A percentile compares a stretch with the other conserved stretches of the same genome.
phyloP scores from a whole-genome alignment of 495 filamentous ascomycete genomes.

The Penicillium waksmanii region DNA sequence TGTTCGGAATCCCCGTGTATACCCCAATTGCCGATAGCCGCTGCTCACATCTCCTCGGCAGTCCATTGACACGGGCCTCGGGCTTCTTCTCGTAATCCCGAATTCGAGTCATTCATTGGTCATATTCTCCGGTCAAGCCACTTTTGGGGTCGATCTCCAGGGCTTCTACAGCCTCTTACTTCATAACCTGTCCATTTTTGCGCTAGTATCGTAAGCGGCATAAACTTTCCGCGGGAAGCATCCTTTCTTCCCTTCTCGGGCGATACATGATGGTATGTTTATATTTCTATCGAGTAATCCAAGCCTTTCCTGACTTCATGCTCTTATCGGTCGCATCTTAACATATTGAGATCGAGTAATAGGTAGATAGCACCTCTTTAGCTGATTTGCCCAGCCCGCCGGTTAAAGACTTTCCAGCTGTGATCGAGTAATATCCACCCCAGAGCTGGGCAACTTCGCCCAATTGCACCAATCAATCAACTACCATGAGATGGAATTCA shows the following conservation, averaged over 20 bases:
- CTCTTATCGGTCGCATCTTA: conserved; percentile 1
- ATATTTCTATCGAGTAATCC: conserved; percentile 22
- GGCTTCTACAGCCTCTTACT: too few species aligned
- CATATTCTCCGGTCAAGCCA: too few species aligned
- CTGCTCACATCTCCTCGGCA: too few species aligned
- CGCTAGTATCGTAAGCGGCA: too few species aligned
- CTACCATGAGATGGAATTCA: background rate
- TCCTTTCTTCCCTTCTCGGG: background rate
- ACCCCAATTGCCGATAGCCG: too few species aligned
- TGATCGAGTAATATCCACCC: conserved; percentile 14
- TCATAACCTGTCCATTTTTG: too few species aligned
- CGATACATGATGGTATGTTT: background rate
- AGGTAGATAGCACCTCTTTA: background rate
- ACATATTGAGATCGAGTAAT: conserved; percentile 5
- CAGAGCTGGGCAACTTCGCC: conserved; percentile 14
- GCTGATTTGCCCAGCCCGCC: background rate
- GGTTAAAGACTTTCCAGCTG: background rate
- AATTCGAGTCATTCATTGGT: too few species aligned
- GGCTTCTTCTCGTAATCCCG: too few species aligned
- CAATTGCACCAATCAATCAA: background rate
- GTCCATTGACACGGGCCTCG: too few species aligned
- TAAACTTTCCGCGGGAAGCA: conserved; percentile 17
- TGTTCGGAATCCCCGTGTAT: too few species aligned
- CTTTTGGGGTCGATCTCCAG: too few species aligned
- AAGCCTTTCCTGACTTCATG: background rate